These are phyloP conservation scores for Vanderwaltozyma yarrowii DNA, from an alignment of 805 yeast species.

Conservation along the genomic window DNA sequence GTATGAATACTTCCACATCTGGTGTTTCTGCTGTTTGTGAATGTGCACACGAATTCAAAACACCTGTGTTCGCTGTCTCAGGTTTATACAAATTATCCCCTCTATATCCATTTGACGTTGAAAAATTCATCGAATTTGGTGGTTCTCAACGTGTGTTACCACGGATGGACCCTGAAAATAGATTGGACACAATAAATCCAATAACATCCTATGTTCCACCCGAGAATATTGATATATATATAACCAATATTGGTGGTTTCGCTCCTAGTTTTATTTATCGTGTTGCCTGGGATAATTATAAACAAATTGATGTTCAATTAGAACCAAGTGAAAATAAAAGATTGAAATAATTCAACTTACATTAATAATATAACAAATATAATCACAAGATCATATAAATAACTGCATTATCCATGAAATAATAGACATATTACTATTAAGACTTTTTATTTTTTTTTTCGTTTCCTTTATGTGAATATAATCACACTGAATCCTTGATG, in stretches of 20 bases:
- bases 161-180: slow-evolving; percentile 55
- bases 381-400: background rate
- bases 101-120: slow-evolving; percentile 79
- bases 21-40: slow-evolving; percentile 93
- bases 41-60: slow-evolving; percentile 87
- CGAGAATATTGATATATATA: slow-evolving; percentile 85
- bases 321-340: slow-evolving; percentile 23
- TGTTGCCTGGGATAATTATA: slow-evolving; percentile 88
- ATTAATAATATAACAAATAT: background rate
- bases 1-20: slow-evolving; percentile 74
- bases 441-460: too few relatives aligned
- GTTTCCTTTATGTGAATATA: background rate
- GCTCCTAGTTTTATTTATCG: slow-evolving; percentile 95
- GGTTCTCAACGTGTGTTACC: slow-evolving; percentile 43
- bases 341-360: background rate
- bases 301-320: slow-evolving; percentile 66
- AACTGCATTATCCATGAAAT: slow-evolving; percentile 2
- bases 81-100: slow-evolving; percentile 92
- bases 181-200: slow-evolving; percentile 55
- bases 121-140: slow-evolving; percentile 79
- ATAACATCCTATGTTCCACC: slow-evolving; percentile 87
- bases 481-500: background rate
- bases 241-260: slow-evolving; percentile 93
- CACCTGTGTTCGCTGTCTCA: slow-evolving; percentile 95
- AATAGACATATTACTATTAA: background rate